Base-by-base conservation (phyloP, 805 yeast species). In the Candida manassasensis region DNA sequence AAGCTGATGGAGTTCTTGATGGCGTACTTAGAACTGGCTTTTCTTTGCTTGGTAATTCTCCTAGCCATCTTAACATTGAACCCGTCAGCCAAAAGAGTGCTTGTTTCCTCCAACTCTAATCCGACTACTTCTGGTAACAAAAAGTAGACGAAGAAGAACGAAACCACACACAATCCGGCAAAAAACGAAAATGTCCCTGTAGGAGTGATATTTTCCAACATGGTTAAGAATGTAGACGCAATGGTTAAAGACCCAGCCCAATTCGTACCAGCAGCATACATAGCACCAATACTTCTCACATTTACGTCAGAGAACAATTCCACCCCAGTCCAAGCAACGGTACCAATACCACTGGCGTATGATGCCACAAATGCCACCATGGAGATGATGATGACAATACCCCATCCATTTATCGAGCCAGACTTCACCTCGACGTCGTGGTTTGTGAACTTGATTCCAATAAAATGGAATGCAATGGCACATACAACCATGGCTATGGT, bases 291-390 rank as follows among this genome's bases (percentile, higher is more conserved):
- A 40, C 96, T 95, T 57, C 98, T 79, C 21, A 90, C 96, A 42
- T 79, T 76, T 17, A 67, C 70, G 70, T 89, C 95, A 22, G 97
- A 93, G 66, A 93, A 88, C 53, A 90, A 67, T 62, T 90, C 98
- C 38, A 90, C 83, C 55, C 93, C 97, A 56, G 90, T 96, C 98
- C 98, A 90, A 38, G 97, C 97, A 37, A 87, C 93, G 59, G 90
- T 89, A 63, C 98, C 98, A 47, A 89, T 85, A 47, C 97, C 97
- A 46, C 86, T 68, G 32, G 97, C 96, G 57, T 89, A 90, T 36
- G 82, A 79, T 3, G 95, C 96, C 30, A 89, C 96, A 54, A 70
- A 93, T 27, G 78, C 57, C 44, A 90, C 86, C 85, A 89, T 88
- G 35, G 87, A 80, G 25, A 88, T 71, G 43, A 93, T 82, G 36